Evolutionary conservation across 2,329 filamentous ascomycete genomes (phyloP), one percentile per base, ranked within the genome.

Genomic region (Pseudocercospora ulei): DNA sequence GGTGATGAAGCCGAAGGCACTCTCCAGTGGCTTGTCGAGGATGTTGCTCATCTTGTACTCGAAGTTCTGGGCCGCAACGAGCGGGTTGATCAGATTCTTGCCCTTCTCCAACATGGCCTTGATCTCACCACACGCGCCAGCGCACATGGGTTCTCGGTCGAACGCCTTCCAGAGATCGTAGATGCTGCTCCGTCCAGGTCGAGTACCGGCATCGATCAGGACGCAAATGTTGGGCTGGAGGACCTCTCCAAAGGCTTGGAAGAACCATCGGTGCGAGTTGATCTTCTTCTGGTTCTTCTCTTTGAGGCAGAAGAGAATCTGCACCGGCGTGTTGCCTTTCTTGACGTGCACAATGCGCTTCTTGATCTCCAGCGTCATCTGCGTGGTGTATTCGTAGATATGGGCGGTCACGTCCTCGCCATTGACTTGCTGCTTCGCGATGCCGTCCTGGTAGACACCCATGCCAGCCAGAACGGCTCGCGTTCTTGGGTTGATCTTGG

Each of bases 1-100:
- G 28, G 84, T 85, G 59, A 98, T 96, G 66, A 96, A 98, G 30
- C 90, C 90, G 62, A 98, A 98, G 0, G 88, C 84, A 3, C 88
- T 96, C 61, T 98, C 90, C 25, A 98, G 69, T 2, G 90, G 90
- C 66, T 98, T 98, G 62, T 98, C 90, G 28, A 98, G 73, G 58
- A 98, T 98, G 58, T 98, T 98, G 62, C 85, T 94, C 82, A 98
- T 94, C 72, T 98, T 98, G 73, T 98, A 98, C 67, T 98, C 90
- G 55, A 98, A 98, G 59, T 98, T 98, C 57, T 98, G 90, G 1
- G 87, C 87, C 2, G 90, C 90, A 13, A 98, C 83, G 3, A 98
- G 73, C 0, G 90, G 90, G 56, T 96, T 98, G 50, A 95, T 61
- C 22, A 98, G 73, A 55, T 92, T 86, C 63, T 82, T 88, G 48